These are phyloP conservation scores for Pseudogymnoascus sp. DNA, from an alignment of 2,329 filamentous ascomycete species.

Conservation along the genomic window DNA sequence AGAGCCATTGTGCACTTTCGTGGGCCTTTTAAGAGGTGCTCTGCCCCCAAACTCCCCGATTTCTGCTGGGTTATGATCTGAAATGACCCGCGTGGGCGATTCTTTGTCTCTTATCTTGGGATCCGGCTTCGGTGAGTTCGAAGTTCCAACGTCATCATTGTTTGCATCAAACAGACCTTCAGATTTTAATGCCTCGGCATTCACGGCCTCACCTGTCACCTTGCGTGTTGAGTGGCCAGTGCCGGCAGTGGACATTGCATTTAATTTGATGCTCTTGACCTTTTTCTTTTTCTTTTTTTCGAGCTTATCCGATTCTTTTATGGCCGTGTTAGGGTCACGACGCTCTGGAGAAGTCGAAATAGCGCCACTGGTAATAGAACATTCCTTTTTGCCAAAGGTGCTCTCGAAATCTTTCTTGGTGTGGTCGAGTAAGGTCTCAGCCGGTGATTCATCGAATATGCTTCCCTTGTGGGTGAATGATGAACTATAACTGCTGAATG, in stretches of 20 bases:
- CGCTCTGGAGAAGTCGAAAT: not conserved
- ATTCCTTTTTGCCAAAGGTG: not conserved
- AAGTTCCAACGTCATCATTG: not conserved
- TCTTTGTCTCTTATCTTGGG: not conserved
- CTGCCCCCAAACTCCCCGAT: not conserved
- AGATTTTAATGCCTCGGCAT: not conserved
- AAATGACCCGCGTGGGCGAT: not conserved
- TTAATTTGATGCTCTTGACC: not conserved
- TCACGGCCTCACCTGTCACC: not conserved
- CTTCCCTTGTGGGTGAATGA: not conserved
- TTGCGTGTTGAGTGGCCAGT: not conserved
- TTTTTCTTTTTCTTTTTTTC: not conserved
- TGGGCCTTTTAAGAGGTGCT: not conserved
- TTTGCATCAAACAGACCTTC: not conserved
- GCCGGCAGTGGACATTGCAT: not conserved
- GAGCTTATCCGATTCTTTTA: not conserved
- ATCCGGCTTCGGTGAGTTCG: not conserved
- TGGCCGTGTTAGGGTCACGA: not conserved
- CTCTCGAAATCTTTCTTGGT: not conserved
- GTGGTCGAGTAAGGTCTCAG: not conserved
- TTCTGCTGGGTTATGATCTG: not conserved
- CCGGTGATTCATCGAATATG: not conserved
- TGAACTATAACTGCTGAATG: not conserved
- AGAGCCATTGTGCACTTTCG: not conserved
- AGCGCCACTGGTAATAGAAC: not conserved